Evolutionary conservation across 208 protist species (phyloP), one percentile per base, ranked within the genome.

Genomic region (Trypanosoma melophagium): DNA sequence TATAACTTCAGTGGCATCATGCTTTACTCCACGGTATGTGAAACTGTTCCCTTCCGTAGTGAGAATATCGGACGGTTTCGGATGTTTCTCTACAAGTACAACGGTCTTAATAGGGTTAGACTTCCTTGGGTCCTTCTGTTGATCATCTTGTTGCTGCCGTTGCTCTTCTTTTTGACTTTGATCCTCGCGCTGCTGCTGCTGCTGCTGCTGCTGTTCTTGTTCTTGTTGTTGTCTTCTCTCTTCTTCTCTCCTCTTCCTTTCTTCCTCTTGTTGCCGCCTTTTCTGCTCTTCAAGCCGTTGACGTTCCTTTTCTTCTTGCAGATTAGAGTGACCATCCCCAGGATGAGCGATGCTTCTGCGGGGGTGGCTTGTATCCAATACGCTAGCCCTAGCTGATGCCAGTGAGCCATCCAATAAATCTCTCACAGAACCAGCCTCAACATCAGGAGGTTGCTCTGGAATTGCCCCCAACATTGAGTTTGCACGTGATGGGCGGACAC

Each of bases 361-460:
- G 5, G 3, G 3, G 5, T 35, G 28, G 28, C 3, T 35, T 5
- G 5, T 35, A 35, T 35, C 28, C n/a, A n/a, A n/a, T 35, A 35
- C 28, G 28, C 28, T 35, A 35, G 1, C 3, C 5, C 28, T 35
- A 35, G 57, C 66, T n/a, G 47, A 45, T 7, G 73, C 31, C 4
- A 67, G 54, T 4, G 77, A 75, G 13, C 77, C 71, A 0, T 74
- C 80, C 47, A 89, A 57, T 1, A 50, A 72, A 60, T 89, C 86
- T 58, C 69, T 71, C 16, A 92, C 75, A 55, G 87, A 60, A 21
- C 74, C 69, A 4, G 69, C 82, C 50, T 65, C 69, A 17, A 81
- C 53, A 51, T 92, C 86, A 28, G 81, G 81, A 25, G 86, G 86
- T 74, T 92, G 86, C 64, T 86, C 79, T 7, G 86, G 82, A 44